phyloP scores from a whole-genome alignment of 1,284 basidiomycete species.

The Phellopilus nigrolimitatus region DNA sequence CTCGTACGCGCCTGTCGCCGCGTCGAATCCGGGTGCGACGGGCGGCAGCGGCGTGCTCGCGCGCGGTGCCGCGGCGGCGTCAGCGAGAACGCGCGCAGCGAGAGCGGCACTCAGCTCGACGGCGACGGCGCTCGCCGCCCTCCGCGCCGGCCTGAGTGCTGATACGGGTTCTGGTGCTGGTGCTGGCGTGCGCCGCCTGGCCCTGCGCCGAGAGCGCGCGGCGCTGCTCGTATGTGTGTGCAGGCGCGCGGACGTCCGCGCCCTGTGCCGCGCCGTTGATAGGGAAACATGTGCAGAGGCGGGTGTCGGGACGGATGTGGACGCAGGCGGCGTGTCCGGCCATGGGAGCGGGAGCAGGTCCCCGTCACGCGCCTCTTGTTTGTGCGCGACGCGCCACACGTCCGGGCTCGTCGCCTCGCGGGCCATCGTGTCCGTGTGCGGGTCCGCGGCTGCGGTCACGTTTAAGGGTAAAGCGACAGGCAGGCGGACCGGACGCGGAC shows the following conservation, averaged over 20 bases:
- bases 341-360: not conserved
- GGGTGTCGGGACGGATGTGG: no score
- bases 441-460: not conserved
- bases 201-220: not conserved
- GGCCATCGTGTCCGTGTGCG: conserved; percentile 8
- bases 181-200: no score
- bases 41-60: conserved; percentile 61
- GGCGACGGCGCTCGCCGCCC: conserved; percentile 44
- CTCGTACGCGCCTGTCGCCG: conserved; percentile 35
- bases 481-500: not conserved
- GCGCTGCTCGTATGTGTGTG: not conserved
- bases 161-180: no score
- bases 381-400: conserved; percentile 8
- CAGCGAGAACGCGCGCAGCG: conserved; percentile 55
- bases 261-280: no score
- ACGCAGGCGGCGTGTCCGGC: not conserved
- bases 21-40: conserved; percentile 39
- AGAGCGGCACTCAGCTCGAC: conserved; percentile 63
- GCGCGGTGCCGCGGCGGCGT: conserved; percentile 41
- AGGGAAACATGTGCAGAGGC: no score
- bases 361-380: conserved; percentile 6
- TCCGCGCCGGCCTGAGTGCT: no score
- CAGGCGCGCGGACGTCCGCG: not conserved
- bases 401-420: conserved; percentile 13
- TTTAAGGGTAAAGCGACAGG: not conserved